Evolutionary conservation across 2,329 filamentous ascomycete species (phyloP).

Genomic region (Acephala macrosclerotiorum): DNA sequence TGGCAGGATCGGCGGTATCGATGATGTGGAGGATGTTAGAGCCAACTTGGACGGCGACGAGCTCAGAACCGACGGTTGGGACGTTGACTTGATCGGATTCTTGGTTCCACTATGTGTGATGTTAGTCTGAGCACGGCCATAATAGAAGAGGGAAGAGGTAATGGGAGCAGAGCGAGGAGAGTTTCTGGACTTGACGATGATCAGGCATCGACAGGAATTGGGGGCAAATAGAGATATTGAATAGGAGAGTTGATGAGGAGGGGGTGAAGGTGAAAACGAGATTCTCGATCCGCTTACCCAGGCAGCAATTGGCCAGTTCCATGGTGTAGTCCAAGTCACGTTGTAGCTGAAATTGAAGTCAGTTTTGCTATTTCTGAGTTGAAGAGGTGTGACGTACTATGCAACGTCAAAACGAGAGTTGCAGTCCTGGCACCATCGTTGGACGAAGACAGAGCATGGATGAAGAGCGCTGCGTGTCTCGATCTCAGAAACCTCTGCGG

Average conservation of each 20-base stretch:
- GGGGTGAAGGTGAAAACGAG: not conserved
- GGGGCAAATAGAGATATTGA: no score
- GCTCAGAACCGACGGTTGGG: conserved; percentile 6
- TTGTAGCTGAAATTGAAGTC: not conserved
- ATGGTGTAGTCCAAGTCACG: not conserved
- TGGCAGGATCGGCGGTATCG: conserved; percentile 14
- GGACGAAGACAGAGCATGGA: conserved; percentile 12
- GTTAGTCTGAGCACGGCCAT: not conserved
- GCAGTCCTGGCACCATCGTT: conserved; percentile 18
- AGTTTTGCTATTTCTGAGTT: not conserved
- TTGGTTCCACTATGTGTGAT: conserved; percentile 8
- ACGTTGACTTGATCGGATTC: not conserved
- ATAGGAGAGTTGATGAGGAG: no score
- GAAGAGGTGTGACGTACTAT: no score
- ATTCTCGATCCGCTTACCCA: not conserved
- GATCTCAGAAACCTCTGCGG: not conserved
- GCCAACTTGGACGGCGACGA: conserved; percentile 14
- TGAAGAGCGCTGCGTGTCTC: conserved; percentile 6
- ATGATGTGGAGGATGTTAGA: conserved; percentile 17
- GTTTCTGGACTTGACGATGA: no score
- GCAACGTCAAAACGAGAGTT: conserved; percentile 8
- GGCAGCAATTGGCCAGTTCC: not conserved
- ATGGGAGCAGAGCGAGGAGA: no score
- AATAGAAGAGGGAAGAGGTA: no score
- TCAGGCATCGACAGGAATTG: no score